phyloP scores from a whole-genome alignment of 768 basidiomycete species.

The Suillus brevipes region DNA sequence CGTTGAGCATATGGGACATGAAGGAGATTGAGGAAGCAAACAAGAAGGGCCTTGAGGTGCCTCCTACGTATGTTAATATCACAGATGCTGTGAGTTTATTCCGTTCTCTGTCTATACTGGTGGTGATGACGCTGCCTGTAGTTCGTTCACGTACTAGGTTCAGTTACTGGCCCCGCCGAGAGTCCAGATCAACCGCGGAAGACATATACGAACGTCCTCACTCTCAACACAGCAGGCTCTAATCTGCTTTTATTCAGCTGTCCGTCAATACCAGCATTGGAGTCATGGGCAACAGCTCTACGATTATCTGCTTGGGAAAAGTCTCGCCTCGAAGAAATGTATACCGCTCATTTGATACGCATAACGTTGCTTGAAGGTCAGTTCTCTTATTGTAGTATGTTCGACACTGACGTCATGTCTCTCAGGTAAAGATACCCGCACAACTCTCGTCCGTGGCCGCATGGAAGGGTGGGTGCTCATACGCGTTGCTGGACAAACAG shows the following conservation, averaged over 20 bases:
- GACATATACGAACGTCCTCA: constrained; percentile 77
- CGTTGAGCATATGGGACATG: constrained; percentile 92
- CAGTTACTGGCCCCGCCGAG: constrained; percentile 64
- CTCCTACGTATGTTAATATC: constrained; percentile 83
- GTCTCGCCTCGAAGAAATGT: constrained; percentile 92
- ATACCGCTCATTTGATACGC: constrained; percentile 90
- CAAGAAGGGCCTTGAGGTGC: constrained; percentile 76
- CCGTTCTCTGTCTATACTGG: constrained; percentile 11
- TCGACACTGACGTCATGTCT: constrained; percentile 28
- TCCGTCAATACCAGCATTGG: constrained; percentile 62
- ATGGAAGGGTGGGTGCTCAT: constrained; percentile 93
- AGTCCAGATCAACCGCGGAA: constrained; percentile 49
- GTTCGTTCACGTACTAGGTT: constrained; percentile 80
- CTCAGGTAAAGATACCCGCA: constrained; percentile 50
- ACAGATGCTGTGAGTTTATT: constrained; percentile 75
- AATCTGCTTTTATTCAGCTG: constrained; percentile 91
- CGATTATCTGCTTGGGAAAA: constrained; percentile 95
- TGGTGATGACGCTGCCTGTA: constrained; percentile 26
- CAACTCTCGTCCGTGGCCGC: constrained; percentile 66
- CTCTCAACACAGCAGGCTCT: constrained; percentile 91
- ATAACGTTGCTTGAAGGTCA: constrained; percentile 61
- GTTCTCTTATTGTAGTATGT: constrained; percentile 16
- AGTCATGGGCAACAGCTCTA: constrained; percentile 91
- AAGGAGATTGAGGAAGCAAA: constrained; percentile 83
- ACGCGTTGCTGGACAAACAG: constrained; percentile 93